Evolutionary conservation across 768 basidiomycete species (phyloP).

Genomic region (Cantharellus anzutake): DNA sequence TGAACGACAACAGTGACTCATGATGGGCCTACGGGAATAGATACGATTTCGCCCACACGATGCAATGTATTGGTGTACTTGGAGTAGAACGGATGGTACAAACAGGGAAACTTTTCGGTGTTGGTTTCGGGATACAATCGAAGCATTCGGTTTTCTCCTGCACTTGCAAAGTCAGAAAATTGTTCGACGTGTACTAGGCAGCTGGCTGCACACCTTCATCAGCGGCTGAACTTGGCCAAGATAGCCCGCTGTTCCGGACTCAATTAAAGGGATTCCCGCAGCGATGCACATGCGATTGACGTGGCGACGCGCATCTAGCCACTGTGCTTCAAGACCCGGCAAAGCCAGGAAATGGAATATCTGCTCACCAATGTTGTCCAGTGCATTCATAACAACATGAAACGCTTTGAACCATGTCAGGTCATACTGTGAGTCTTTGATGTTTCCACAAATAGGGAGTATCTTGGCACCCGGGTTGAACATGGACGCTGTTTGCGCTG

Average conservation of each 20-base stretch:
- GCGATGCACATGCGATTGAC: constrained; percentile 98
- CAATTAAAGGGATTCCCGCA: constrained; percentile 73
- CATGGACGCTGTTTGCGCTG: constrained; percentile 58
- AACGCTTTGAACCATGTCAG: constrained; percentile 80
- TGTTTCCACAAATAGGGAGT: constrained; percentile 80
- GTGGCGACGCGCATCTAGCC: constrained; percentile 73
- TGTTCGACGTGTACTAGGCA: not conserved
- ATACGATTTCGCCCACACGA: constrained; percentile 98
- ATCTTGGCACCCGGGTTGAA: constrained; percentile 84
- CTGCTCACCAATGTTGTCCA: constrained; percentile 79
- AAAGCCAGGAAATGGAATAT: not conserved
- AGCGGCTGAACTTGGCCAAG: constrained; percentile 93
- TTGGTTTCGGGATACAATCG: constrained; percentile 84
- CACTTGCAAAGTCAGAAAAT: not conserved
- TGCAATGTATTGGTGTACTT: constrained; percentile 93
- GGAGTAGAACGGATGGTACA: constrained; percentile 97
- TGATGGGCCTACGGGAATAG: constrained; percentile 53
- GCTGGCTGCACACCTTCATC: constrained; percentile 38
- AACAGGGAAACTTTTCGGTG: constrained; percentile 88
- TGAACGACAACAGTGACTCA: not conserved
- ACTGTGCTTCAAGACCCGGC: not conserved
- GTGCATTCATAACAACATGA: constrained; percentile 83
- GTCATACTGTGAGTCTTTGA: constrained; percentile 84
- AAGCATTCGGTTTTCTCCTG: constrained; percentile 88
- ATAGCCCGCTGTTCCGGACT: constrained; percentile 94